These are phyloP conservation scores for Hondaea fermentalgiana DNA, from an alignment of 108 stramenopile genomes.

Conservation along the genomic window DNA sequence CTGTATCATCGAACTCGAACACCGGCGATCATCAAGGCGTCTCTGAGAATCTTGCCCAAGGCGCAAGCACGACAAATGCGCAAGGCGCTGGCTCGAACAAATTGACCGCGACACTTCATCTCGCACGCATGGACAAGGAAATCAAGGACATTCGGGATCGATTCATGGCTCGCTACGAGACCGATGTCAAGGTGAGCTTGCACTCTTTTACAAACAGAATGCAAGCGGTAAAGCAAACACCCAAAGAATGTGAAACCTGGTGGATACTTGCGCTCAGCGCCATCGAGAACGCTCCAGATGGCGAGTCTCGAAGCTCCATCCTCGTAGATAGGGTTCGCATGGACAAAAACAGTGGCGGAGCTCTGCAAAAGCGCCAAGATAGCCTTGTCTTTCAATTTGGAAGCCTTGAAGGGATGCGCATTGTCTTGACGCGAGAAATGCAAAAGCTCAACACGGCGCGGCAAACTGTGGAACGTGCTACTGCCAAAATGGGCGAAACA, in stretches of 20 bases:
- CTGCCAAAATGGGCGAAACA: background rate
- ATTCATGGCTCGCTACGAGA: background rate
- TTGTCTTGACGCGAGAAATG: background rate
- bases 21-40: background rate
- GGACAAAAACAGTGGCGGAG: background rate
- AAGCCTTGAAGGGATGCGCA: background rate
- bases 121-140: background rate
- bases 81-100: background rate
- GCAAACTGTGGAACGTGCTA: background rate
- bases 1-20: background rate
- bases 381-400: background rate
- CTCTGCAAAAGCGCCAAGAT: background rate
- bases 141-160: background rate
- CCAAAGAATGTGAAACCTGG: background rate
- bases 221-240: background rate
- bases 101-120: background rate
- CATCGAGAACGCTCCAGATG: background rate
- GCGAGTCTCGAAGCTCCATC: background rate
- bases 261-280: background rate
- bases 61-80: too few species aligned
- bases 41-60: too few species aligned
- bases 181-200: background rate
- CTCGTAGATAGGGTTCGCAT: background rate
- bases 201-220: background rate
- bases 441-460: background rate